Base-by-base conservation (phyloP, 192 early-diverging fungal species). In the Dissophora ornata region DNA sequence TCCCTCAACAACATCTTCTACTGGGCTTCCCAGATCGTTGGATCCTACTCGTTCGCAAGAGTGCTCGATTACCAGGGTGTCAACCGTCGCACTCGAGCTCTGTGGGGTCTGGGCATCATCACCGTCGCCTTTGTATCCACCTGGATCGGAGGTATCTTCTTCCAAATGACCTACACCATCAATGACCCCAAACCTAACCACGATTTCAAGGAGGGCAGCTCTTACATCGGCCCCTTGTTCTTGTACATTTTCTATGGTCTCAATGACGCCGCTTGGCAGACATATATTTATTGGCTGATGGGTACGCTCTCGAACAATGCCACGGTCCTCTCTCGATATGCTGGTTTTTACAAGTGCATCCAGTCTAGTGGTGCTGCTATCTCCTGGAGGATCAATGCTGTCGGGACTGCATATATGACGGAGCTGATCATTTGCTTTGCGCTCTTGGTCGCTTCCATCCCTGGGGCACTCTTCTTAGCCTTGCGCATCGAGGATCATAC, bases 291-390 rank as follows among this genome's bases (percentile, higher is more conserved):
- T 87, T 96, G 93, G 93, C 74, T 96, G 26, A 89, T 96, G 68
- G 94, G 93, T n/a, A 86, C 94, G 25, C 82, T 94, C 54, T 89
- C 92, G 25, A 95, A 95, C 80, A 90, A 96, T 71, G 83, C 85
- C 61, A 86, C 88, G 59, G 81, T 83, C 62, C 82, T 89, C 53
- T 85, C 92, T 15, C 87, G 90, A 44, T 94, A 90, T 67, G 85
- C 88, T 55, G 95, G 73, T 8, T 95, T 92, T 82, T 96, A 94
- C 90, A 96, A 96, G 84, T 90, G 90, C 38, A 91, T 94, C 46
- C 95, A 96, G 83, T 91, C 89, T 49, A 85, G 88, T 53, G 91
- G 87, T 13, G 83, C 75, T 33, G 92, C 90, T 40, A 83, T 93
- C 13, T 38, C 36, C 13, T 38, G 36, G 36, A 38, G 36, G 13